Evolutionary conservation across 192 early-diverging fungal genomes (phyloP).

Genomic region (Lobosporangium transversale): DNA sequence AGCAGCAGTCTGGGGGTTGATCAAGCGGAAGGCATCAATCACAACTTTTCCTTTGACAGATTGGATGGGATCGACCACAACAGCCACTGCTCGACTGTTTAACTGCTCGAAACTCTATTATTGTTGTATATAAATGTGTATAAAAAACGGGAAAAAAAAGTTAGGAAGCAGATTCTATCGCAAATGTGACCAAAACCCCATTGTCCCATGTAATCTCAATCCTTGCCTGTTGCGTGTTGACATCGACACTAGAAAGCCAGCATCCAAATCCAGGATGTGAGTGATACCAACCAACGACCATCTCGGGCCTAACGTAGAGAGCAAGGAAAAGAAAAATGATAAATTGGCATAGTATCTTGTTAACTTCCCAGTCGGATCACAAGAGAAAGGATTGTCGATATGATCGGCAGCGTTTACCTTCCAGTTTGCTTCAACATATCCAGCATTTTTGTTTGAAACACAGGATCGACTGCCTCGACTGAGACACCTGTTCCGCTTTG

Average conservation of each 20-base stretch:
- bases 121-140: too few species aligned
- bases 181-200: too few species aligned
- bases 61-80: conserved; percentile 99
- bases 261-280: conserved; percentile 99
- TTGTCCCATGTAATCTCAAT: too few species aligned
- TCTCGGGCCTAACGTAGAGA: conserved; percentile 79
- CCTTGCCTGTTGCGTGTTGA: conserved; percentile 95
- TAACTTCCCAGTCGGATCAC: too few species aligned
- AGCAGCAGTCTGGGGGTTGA: conserved; percentile 88
- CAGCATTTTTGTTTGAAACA: conserved; percentile 99
- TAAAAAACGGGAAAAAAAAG: too few species aligned
- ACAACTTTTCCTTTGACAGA: conserved; percentile 99
- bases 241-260: conserved; percentile 99
- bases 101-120: conserved; percentile 93
- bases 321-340: neutral
- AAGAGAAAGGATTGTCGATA: neutral
- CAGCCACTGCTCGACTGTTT: conserved; percentile 94
- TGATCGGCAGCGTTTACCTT: conserved; percentile 58
- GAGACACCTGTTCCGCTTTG: conserved; percentile 99
- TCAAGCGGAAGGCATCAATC: conserved; percentile 98
- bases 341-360: too few species aligned
- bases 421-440: conserved; percentile 99
- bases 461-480: conserved; percentile 98
- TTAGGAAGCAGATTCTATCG: too few species aligned
- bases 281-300: conserved; percentile 99